Base-by-base conservation (phyloP, 139 green algal species). In the Astrephomene gubernaculifera region DNA sequence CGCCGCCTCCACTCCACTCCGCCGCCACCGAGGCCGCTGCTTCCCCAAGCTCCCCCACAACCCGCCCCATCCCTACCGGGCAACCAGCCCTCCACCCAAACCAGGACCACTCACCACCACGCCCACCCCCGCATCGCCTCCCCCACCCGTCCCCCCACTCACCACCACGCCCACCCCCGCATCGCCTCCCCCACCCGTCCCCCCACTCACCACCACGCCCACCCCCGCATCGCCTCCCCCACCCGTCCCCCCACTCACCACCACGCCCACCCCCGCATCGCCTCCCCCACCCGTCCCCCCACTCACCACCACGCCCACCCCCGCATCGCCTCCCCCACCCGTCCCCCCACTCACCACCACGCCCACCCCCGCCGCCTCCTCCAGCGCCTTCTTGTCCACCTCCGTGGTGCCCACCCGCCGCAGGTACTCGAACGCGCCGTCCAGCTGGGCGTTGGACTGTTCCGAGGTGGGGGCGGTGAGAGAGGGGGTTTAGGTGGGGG, bases 371-470 rank as follows among this genome's bases (percentile, higher is more conserved):
- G 85, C 67, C 7, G 94, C 88, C 52, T 93, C 90, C 80, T 98
- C 93, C 38, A 98, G 87, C 4, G 63, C 85, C 12, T 88, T 52
- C 17, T 78, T 78, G 75, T 96, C 89, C n/a, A 95, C 27, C 1
- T 87, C 31, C 57, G 87, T 90, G 29, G 74, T 73, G 7, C 90
- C 91, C 2, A 83, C 63, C 61, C 91, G 94, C 41, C 93, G 92
- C 39, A 98, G 89, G 86, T 95, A 97, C n/a, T 96, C 92, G 60
- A 97, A 92, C 0, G 93, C 95, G 7, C 89, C 96, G 33, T 97
- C 94, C 69, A 98, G 89, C 91, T 99, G 96, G 8, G 92, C 83
- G 39, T 92, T 94, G 39, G 45, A 95, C 90, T 96, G 90, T 17
- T 8, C 5, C 61, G 33, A 22, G 31, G 45, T 36, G 10, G 22